phyloP scores from a whole-genome alignment of 208 protist species.

The Leishmania arabica region DNA sequence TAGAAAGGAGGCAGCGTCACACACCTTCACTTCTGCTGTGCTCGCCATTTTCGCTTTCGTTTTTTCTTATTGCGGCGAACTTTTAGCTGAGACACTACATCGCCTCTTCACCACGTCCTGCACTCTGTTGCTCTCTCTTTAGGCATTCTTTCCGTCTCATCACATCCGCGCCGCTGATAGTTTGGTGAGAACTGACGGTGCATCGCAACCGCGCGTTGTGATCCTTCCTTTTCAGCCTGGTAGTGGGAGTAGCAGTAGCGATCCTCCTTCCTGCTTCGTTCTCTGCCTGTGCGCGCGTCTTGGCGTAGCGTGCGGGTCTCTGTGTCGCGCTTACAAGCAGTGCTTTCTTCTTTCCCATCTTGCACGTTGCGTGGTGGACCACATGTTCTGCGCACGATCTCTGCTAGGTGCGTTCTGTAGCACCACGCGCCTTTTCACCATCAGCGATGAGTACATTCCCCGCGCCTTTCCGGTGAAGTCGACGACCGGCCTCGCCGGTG shows the following conservation, averaged over 20 bases:
- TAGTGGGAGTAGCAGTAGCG: neutral
- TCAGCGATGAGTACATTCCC: slow-evolving; percentile 93
- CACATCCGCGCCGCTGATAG: neutral
- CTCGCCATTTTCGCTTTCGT: neutral
- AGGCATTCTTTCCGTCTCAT: neutral
- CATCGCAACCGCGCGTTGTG: neutral
- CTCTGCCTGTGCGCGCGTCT: neutral
- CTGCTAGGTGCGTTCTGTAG: slow-evolving; percentile 47
- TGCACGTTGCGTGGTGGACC: neutral
- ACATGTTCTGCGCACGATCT: slow-evolving; percentile 26
- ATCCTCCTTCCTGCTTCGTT: neutral
- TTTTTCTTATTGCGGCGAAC: neutral
- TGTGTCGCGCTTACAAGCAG: neutral
- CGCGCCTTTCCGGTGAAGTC: slow-evolving; percentile 91
- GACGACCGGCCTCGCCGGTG: slow-evolving; percentile 86
- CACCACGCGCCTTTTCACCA: slow-evolving; percentile 57
- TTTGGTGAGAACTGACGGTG: neutral
- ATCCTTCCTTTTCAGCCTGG: neutral
- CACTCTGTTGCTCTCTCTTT: neutral
- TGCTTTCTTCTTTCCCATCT: neutral
- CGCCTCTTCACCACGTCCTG: neutral
- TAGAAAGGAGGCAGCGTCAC: neutral
- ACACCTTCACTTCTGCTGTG: neutral
- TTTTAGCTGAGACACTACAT: neutral
- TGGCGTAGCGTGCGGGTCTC: neutral